phyloP scores from a whole-genome alignment of 345 rosid genomes.

The Eucalyptus cloeziana region DNA sequence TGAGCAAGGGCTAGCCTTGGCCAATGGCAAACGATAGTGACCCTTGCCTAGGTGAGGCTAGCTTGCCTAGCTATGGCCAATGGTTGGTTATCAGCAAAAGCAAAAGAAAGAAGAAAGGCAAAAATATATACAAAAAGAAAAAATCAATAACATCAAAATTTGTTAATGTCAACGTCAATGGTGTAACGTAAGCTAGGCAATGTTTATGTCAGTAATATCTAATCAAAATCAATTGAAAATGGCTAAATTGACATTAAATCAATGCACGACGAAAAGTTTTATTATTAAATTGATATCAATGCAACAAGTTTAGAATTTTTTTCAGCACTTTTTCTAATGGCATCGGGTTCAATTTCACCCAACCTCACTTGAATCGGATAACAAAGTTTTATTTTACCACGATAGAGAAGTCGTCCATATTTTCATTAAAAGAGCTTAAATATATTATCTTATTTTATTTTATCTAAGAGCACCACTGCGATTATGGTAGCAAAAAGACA shows the following conservation, averaged over 20 bases:
- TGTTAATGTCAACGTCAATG: fast-evolving
- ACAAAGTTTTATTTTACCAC: not conserved
- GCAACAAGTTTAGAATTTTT: fast-evolving
- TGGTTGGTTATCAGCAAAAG: fast-evolving
- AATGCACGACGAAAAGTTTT: fast-evolving
- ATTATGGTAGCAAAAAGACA: not conserved
- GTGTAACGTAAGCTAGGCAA: fast-evolving
- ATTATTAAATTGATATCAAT: fast-evolving
- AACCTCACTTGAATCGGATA: not conserved
- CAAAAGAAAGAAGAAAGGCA: not conserved
- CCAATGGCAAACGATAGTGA: not conserved
- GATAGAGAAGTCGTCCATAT: not conserved
- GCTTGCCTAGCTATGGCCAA: too few species aligned
- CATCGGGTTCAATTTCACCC: not conserved
- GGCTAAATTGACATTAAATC: too few species aligned
- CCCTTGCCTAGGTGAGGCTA: not conserved
- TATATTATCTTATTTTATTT: not conserved
- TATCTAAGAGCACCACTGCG: not conserved
- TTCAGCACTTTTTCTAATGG: fast-evolving
- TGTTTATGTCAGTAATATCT: fast-evolving
- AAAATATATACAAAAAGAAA: too few species aligned
- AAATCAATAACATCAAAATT: too few species aligned
- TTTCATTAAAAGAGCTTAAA: not conserved
- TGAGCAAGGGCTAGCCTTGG: not conserved
- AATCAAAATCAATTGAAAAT: too few species aligned